Conservation (phyloP, 2,329 filamentous ascomycete genomes). For the Aureobasidium pullulans region DNA sequence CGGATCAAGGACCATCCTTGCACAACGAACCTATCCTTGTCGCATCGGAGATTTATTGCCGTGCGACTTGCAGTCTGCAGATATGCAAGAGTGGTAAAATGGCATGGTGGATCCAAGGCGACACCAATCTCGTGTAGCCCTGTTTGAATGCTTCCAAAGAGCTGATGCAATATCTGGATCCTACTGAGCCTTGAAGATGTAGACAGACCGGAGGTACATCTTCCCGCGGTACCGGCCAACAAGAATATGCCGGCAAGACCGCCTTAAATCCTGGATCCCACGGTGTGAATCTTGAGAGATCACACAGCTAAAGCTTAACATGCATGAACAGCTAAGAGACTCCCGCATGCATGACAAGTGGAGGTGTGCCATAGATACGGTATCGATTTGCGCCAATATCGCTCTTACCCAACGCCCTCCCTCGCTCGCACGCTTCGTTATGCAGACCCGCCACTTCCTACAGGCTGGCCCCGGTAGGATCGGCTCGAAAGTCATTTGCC, state of each 20-base stretch:
- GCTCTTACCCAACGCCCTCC: neutral
- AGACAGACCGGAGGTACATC: neutral
- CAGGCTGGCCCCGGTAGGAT: neutral
- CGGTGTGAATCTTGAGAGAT: neutral
- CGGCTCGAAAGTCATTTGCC: constrained; percentile 5
- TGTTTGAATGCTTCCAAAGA: neutral
- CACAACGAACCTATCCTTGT: neutral
- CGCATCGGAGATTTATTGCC: constrained; percentile 3
- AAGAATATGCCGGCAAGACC: neutral
- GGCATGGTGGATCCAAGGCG: neutral
- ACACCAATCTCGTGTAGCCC: neutral
- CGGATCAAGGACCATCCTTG: constrained; percentile 5
- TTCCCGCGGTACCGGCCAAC: neutral
- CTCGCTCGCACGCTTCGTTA: neutral
- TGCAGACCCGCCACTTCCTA: constrained; percentile 6
- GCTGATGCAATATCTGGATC: neutral
- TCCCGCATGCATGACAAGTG: constrained; percentile 2
- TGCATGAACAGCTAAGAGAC: constrained; percentile 11
- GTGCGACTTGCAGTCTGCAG: constrained; percentile 3
- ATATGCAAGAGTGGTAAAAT: neutral
- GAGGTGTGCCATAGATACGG: constrained; percentile 9
- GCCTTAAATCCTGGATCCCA: neutral
- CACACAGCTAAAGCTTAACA: neutral
- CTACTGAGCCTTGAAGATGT: neutral
- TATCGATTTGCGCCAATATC: neutral